Conservation (phyloP, 2,329 filamentous ascomycete species). For the Trichoderma aggressivum region DNA sequence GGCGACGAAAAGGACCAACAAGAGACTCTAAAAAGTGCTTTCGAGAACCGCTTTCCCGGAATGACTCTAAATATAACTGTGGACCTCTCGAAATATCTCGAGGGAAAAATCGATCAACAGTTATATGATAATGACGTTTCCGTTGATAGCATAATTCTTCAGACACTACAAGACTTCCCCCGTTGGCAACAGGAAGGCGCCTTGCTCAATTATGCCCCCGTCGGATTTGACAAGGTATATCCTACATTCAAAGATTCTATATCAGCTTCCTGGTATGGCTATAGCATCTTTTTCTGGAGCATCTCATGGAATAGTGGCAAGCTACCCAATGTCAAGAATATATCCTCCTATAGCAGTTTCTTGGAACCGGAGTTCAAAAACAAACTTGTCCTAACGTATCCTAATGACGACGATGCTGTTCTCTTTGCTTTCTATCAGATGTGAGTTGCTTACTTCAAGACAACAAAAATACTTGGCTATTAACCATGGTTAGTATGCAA, state of each 20-base stretch:
- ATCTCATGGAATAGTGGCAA: conserved; percentile 37
- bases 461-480: not conserved
- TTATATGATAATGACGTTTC: conserved; percentile 37
- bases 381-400: conserved; percentile 53
- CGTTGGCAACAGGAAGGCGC: conserved; percentile 48
- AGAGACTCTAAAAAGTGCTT: conserved; percentile 39
- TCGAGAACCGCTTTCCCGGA: conserved; percentile 46
- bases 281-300: conserved; percentile 38
- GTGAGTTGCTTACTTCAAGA: conserved; percentile 29
- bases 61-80: conserved; percentile 52
- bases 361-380: conserved; percentile 50
- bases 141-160: conserved; percentile 47
- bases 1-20: conserved; percentile 45
- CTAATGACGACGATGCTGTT: conserved; percentile 57
- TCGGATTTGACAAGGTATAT: conserved; percentile 43
- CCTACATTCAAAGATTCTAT: conserved; percentile 40
- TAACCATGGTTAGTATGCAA: conserved; percentile 29
- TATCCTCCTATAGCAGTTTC: conserved; percentile 41
- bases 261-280: conserved; percentile 41
- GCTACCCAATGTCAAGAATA: conserved; percentile 29
- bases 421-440: conserved; percentile 49
- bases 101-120: conserved; percentile 44
- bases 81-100: conserved; percentile 55
- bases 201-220: conserved; percentile 48
- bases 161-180: conserved; percentile 50